Percentiles rank a stretch among this genome's conserved stretches.
Conservation (phyloP, 257 asterid species). For the Penstemon davidsonii region DNA sequence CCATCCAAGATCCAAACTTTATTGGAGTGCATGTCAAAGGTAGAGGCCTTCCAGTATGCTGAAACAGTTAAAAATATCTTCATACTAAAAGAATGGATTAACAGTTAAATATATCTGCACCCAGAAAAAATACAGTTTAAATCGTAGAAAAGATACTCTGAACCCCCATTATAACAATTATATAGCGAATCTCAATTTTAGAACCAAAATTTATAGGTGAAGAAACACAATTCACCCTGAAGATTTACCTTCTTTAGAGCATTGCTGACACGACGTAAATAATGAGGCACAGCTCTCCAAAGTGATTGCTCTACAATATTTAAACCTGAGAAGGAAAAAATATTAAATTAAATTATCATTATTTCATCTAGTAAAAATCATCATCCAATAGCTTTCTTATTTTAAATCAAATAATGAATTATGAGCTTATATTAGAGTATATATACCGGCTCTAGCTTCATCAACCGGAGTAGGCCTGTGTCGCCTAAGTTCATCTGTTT, state of each 20-base stretch:
- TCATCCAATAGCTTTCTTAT: background rate
- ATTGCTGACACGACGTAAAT: constrained; percentile 92
- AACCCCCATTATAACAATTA: too few species aligned
- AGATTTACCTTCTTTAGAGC: constrained; percentile 78
- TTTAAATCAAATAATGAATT: background rate
- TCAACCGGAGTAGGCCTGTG: constrained; percentile 98
- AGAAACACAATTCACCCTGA: background rate
- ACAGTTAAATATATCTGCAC: constrained; percentile 10
- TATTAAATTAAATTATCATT: background rate
- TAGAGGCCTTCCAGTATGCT: constrained; percentile 93
- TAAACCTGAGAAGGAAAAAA: constrained; percentile 58
- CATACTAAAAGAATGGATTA: constrained; percentile 18
- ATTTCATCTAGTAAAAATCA: too few species aligned
- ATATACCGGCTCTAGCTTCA: constrained; percentile 97
- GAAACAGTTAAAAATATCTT: constrained; percentile 34
- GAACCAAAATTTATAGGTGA: too few species aligned
- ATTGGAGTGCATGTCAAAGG: constrained; percentile 97
- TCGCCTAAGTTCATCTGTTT: constrained; percentile 96
- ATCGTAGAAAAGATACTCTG: too few species aligned
- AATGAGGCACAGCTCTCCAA: constrained; percentile 97
- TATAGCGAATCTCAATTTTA: too few species aligned
- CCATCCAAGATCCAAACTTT: constrained; percentile 99
- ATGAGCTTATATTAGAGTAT: constrained; percentile 27
- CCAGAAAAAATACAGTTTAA: too few species aligned
- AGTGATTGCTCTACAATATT: constrained; percentile 95